Percentiles rank a stretch among this genome's conserved stretches.
phyloP scores from a whole-genome alignment of 768 basidiomycete genomes.

The Boletus pseudo-olivaceus region DNA sequence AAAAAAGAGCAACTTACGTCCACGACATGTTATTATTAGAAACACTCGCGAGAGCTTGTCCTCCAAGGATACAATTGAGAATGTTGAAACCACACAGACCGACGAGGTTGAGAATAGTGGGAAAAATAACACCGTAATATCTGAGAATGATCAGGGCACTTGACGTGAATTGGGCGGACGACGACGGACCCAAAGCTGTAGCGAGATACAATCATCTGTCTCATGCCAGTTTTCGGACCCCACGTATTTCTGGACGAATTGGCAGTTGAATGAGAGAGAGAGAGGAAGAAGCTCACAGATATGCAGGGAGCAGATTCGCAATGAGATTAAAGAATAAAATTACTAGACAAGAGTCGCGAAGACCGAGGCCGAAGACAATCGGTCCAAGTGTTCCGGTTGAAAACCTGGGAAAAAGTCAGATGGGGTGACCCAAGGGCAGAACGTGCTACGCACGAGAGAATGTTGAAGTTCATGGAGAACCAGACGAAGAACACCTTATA shows the following conservation, averaged over 20 bases:
- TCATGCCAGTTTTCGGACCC: constrained; percentile 74
- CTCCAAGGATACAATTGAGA: constrained; percentile 65
- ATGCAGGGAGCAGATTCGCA: constrained; percentile 55
- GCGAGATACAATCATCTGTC: constrained; percentile 76
- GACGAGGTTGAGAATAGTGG: constrained; percentile 54
- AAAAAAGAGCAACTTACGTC: constrained; percentile 35
- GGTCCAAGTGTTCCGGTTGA: constrained; percentile 70
- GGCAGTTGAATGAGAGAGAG: background rate
- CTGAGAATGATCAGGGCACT: constrained; percentile 23
- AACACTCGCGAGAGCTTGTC: constrained; percentile 60
- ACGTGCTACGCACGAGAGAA: constrained; percentile 42
- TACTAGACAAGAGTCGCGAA: constrained; percentile 60
- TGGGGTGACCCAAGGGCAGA: background rate
- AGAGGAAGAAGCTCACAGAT: constrained; percentile 41
- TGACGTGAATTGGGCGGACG: constrained; percentile 32
- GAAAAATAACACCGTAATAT: constrained; percentile 51
- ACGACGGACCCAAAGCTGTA: constrained; percentile 51
- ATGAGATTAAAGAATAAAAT: constrained; percentile 69
- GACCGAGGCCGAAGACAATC: constrained; percentile 53
- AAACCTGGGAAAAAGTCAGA: constrained; percentile 40
- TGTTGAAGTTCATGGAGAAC: constrained; percentile 69
- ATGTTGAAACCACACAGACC: constrained; percentile 64
- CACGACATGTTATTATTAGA: constrained; percentile 48
- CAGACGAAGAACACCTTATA: constrained; percentile 69
- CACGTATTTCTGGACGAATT: constrained; percentile 49